Conservation (phyloP, 2,329 filamentous ascomycete species). For the Aphanocladium album region DNA sequence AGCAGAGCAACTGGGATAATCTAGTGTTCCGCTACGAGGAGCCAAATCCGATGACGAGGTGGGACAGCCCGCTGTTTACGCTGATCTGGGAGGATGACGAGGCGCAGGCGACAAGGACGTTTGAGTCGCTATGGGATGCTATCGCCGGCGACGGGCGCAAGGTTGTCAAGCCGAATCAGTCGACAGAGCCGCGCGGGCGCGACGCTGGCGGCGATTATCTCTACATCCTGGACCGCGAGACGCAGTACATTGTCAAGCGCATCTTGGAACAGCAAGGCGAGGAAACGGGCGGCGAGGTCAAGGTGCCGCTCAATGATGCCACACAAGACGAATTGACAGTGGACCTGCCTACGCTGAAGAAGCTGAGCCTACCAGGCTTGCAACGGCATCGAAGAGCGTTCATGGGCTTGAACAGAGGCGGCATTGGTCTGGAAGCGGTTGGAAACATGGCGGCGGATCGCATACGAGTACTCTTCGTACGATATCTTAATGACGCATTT, state of each 20-base stretch:
- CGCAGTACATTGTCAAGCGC: slow-evolving; percentile 67
- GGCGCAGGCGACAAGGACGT: slow-evolving; percentile 50
- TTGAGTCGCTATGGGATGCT: slow-evolving; percentile 69
- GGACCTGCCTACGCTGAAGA: slow-evolving; percentile 56
- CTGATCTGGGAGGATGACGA: slow-evolving; percentile 70
- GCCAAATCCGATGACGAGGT: slow-evolving; percentile 77
- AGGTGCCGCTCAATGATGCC: slow-evolving; percentile 34
- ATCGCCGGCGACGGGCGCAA: slow-evolving; percentile 60
- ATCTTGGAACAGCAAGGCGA: slow-evolving; percentile 67
- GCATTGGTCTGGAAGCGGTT: slow-evolving; percentile 53
- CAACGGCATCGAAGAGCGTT: slow-evolving; percentile 75
- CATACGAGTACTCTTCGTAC: slow-evolving; percentile 59
- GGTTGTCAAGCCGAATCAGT: slow-evolving; percentile 66
- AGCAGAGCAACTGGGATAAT: slow-evolving; percentile 65
- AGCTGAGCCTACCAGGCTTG: slow-evolving; percentile 66
- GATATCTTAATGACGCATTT: slow-evolving; percentile 62
- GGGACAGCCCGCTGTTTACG: slow-evolving; percentile 80
- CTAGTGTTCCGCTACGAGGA: slow-evolving; percentile 80
- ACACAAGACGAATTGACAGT: slow-evolving; percentile 50
- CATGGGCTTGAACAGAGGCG: slow-evolving; percentile 68
- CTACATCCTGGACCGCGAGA: slow-evolving; percentile 73
- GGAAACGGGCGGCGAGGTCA: slow-evolving; percentile 58
- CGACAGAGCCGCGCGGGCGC: slow-evolving; percentile 60
- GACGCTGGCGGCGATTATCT: slow-evolving; percentile 69
- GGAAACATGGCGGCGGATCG: slow-evolving; percentile 49